A percentile compares a stretch with the other conserved stretches of the same genome.
Evolutionary conservation across 805 yeast species (phyloP).

Genomic region (Saccharomycopsis fermentans): DNA sequence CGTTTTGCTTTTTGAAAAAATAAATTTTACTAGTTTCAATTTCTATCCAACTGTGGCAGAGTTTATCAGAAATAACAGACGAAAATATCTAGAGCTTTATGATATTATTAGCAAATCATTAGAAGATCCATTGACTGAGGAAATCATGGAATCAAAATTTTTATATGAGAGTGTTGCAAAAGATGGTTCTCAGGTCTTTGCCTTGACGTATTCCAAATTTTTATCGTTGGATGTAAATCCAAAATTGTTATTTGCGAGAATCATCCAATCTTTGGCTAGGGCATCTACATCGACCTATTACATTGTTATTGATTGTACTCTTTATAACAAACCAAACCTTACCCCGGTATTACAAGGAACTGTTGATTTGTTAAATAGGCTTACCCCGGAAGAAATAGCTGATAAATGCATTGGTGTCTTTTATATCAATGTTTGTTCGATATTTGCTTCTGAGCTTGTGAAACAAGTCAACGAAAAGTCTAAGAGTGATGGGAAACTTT

Average conservation of each 20-base stretch:
- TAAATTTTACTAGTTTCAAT: conserved; percentile 50
- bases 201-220: conserved; percentile 41
- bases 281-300: conserved; percentile 34
- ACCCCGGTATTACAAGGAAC: conserved; percentile 24
- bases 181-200: conserved; percentile 65
- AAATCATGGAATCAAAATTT: conserved; percentile 32
- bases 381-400: conserved; percentile 43
- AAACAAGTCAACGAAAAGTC: background rate
- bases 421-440: conserved; percentile 24
- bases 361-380: conserved; percentile 29
- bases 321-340: conserved; percentile 30
- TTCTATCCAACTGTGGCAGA: conserved; percentile 48
- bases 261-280: conserved; percentile 10
- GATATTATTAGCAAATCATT: conserved; percentile 67
- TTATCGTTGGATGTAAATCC: conserved; percentile 53
- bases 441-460: conserved; percentile 3
- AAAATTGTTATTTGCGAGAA: conserved; percentile 53
- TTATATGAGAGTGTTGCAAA: conserved; percentile 56
- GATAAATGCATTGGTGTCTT: conserved; percentile 44
- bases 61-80: conserved; percentile 38
- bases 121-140: conserved; percentile 35
- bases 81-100: conserved; percentile 41
- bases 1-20: background rate
- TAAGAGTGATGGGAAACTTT: background rate
- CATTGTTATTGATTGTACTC: conserved; percentile 61